A percentile compares a stretch with the other conserved stretches of the same genome.
Evolutionary conservation across 2,329 filamentous ascomycete genomes (phyloP).

Genomic region (Eurotiales sp.): DNA sequence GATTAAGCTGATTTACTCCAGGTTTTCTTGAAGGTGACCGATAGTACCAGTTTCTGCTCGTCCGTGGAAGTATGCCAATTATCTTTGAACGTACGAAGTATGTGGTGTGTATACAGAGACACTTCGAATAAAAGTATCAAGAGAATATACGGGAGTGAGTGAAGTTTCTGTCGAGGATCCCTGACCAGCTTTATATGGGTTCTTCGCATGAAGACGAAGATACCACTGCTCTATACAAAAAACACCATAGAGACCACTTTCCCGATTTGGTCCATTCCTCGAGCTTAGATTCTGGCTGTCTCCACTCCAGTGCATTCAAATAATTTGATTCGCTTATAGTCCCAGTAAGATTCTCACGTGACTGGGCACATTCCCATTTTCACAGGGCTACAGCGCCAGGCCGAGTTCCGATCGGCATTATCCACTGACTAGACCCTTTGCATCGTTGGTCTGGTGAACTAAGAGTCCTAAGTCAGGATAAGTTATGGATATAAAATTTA

Average conservation of each 20-base stretch:
- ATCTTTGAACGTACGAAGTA: not conserved
- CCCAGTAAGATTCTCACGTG: no score
- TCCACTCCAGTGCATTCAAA: no score
- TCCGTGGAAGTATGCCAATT: not conserved
- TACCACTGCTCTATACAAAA: no score
- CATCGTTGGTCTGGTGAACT: no score
- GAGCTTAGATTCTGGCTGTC: not conserved
- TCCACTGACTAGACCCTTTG: no score
- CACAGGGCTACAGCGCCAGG: no score
- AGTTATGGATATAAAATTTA: no score
- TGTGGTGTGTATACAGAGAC: not conserved
- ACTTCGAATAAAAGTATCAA: not conserved
- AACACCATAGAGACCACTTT: not conserved
- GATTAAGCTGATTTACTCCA: not conserved
- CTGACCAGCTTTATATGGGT: not conserved
- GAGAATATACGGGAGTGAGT: no score
- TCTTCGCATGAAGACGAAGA: not conserved
- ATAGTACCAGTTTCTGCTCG: not conserved
- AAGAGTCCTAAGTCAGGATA: no score
- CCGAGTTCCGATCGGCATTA: no score
- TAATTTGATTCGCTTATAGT: no score
- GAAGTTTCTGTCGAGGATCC: not conserved
- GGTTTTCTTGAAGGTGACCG: not conserved
- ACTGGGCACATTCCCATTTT: no score
- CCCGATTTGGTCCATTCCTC: slow-evolving; percentile 10